Base-by-base conservation (phyloP, 768 basidiomycete species). In the Thelephora aurantiotincta region DNA sequence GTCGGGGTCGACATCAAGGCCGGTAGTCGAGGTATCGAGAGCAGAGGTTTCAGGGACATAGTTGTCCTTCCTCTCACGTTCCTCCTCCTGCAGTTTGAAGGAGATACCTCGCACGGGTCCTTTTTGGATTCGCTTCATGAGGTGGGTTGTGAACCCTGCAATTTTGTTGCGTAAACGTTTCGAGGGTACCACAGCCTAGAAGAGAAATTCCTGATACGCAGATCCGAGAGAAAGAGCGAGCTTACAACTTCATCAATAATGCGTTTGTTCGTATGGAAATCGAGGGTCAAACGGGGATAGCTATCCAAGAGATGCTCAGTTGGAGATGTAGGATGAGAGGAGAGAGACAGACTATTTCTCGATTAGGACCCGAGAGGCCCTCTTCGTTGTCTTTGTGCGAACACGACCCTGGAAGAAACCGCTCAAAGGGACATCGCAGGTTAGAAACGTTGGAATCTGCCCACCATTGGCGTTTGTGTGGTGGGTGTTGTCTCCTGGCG, bases 111-210 rank as follows among this genome's bases (percentile, higher is more conserved):
- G 90, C 54, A 99, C 96, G 59, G 96, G 96, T 2, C 96, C 96
- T 51, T 81, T 81, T 68, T 96, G 91, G 60, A 99, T 99, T 62
- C 96, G 92, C 78, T 92, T 97, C 96, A 99, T 99, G 67, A 99
- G 74, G 65, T 99, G 96, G 60, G 96, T 99, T 51, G 96, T 99
- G 80, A 98, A 99, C 43, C 96, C 96, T 11, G 94, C 83, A 62
- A 99, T 86, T 78, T 99, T 99, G 87, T 99, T 99, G 64, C 96
- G 82, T 59, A 99, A 81, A 57, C 94, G 90, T 73, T 99, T 98
- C 48, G 96, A 97, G 50, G 94, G 94, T 56, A 99, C 93, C 54
- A 86, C 72, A 50, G 90, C 88, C 88, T 90, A 46, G 1, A 23
- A 44, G 37, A 18, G 22, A 33, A 19, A 48, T 43, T 51, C 16